Conservation (phyloP, 371 early-diverging fungal species). For the Haplosporangium sp. region DNA sequence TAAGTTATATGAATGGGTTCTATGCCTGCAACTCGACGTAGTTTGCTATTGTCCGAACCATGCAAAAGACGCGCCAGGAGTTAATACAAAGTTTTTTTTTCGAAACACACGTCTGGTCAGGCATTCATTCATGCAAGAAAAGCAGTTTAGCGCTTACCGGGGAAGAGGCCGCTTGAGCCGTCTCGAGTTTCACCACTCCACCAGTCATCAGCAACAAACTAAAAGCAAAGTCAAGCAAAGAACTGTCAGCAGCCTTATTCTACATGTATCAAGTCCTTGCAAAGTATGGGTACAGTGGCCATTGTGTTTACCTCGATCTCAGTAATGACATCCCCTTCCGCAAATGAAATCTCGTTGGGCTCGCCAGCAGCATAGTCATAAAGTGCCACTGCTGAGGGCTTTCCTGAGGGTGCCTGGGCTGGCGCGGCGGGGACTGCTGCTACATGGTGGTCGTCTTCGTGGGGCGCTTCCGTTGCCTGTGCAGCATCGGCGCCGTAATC, state of each 20-base stretch:
- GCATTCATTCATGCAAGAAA: background rate
- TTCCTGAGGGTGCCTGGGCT: constrained; percentile 42
- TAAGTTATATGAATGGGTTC: too few relatives aligned
- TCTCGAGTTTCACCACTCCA: constrained; percentile 82
- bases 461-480: background rate
- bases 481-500: constrained; percentile 10
- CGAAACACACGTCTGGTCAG: too few relatives aligned
- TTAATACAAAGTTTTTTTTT: too few relatives aligned
- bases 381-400: constrained; percentile 69
- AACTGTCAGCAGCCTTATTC: background rate
- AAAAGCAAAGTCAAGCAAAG: background rate
- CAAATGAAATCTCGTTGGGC: constrained; percentile 88
- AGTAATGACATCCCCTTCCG: constrained; percentile 77
- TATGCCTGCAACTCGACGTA: too few relatives aligned
- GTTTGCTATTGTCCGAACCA: too few relatives aligned
- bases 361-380: constrained; percentile 91
- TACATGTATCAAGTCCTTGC: background rate
- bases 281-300: background rate
- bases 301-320: constrained; percentile 69
- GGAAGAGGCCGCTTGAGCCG: constrained; percentile 78
- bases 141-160: constrained; percentile 60
- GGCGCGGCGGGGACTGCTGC: constrained; percentile 12
- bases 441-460: constrained; percentile 7
- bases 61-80: too few relatives aligned
- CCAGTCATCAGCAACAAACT: constrained; percentile 87